A percentile compares a stretch with the other conserved stretches of the same genome.
Evolutionary conservation across 129 eudicot species (phyloP).

Genomic region (Chrysanthemum seticuspe): DNA sequence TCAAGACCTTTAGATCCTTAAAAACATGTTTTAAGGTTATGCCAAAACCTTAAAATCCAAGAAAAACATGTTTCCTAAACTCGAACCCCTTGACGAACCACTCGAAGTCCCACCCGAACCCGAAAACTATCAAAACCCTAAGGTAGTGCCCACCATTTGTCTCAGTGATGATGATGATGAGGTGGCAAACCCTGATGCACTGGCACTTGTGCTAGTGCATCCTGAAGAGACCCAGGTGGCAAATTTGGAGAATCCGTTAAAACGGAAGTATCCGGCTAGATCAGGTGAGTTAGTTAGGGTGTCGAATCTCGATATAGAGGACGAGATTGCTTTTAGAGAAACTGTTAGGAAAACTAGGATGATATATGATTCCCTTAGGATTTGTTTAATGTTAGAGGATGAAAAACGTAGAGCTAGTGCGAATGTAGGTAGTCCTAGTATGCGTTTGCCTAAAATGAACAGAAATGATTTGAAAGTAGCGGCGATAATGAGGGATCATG

Average conservation of each 20-base stretch:
- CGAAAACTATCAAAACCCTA: slow-evolving; percentile 8
- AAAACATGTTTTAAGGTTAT: neutral
- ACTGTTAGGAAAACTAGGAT: slow-evolving; percentile 47
- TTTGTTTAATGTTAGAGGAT: slow-evolving; percentile 29
- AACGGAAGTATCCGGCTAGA: slow-evolving; percentile 32
- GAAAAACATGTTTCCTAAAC: slow-evolving; percentile 55
- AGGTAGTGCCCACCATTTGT: slow-evolving; percentile 15
- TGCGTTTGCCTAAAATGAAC: slow-evolving; percentile 18
- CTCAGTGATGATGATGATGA: neutral
- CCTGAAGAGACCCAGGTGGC: slow-evolving; percentile 15
- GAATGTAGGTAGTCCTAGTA: neutral
- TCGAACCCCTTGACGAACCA: slow-evolving; percentile 47
- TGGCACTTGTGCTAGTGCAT: slow-evolving; percentile 33
- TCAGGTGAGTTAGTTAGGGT: slow-evolving; percentile 65
- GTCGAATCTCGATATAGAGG: slow-evolving; percentile 40
- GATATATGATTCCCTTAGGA: slow-evolving; percentile 37
- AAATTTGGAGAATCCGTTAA: slow-evolving; percentile 12
- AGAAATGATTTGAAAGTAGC: slow-evolving; percentile 57
- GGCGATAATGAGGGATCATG: slow-evolving; percentile 41
- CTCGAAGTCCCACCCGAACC: slow-evolving; percentile 10
- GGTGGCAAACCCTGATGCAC: slow-evolving; percentile 18
- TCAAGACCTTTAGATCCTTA: neutral
- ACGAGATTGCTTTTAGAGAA: slow-evolving; percentile 41
- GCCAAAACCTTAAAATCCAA: neutral
- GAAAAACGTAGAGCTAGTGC: slow-evolving; percentile 29